Evolutionary conservation across 2,329 filamentous ascomycete genomes (phyloP).

Genomic region (Fulvia fulva): DNA sequence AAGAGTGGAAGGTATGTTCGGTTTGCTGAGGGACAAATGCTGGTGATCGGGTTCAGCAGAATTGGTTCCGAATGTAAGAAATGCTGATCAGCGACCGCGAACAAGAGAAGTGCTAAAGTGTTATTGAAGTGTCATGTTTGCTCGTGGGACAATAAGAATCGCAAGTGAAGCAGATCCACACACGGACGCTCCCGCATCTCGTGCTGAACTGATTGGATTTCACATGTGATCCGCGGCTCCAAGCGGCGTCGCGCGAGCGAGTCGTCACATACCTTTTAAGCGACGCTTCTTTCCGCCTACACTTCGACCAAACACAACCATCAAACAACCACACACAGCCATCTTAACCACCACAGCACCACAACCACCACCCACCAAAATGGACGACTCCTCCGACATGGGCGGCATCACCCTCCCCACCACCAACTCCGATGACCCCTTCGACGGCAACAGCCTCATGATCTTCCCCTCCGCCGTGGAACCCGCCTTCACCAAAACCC

Average conservation of each 20-base stretch:
- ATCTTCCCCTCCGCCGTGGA: conserved; percentile 13
- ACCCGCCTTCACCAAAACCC: conserved; percentile 18
- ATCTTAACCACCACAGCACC: background rate
- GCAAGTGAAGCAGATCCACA: background rate
- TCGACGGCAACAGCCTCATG: conserved; percentile 11
- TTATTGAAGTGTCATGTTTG: background rate
- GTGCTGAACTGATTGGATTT: background rate
- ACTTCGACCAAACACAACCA: background rate
- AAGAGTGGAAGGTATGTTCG: too few relatives aligned
- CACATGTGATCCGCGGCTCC: background rate
- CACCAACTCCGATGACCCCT: background rate
- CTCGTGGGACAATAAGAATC: background rate
- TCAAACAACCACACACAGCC: background rate
- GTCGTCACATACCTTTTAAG: background rate
- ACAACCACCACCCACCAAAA: background rate
- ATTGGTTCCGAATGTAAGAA: too few relatives aligned
- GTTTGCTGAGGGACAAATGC: too few relatives aligned
- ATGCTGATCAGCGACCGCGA: too few relatives aligned
- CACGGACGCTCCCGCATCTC: background rate
- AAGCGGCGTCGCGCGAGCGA: background rate
- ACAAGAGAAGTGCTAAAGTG: background rate
- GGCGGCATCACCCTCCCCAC: background rate
- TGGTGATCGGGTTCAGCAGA: too few relatives aligned
- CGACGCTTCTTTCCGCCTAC: background rate
- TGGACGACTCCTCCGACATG: conserved; percentile 1